These are phyloP conservation scores for Lipomyces yamadae DNA, from an alignment of 805 yeast species.

Conservation along the genomic window DNA sequence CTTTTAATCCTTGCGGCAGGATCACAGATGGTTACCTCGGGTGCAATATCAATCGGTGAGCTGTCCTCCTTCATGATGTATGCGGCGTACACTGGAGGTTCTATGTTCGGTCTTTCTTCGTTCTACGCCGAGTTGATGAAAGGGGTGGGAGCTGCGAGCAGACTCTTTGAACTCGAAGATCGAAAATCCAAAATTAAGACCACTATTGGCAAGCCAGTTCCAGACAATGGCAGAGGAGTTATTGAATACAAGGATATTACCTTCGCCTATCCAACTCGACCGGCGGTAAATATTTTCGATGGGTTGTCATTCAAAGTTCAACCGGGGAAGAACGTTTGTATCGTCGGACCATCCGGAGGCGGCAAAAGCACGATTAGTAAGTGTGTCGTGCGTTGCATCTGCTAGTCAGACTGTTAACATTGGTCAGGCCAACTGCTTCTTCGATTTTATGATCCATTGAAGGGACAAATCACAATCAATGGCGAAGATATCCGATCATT, in stretches of 20 bases:
- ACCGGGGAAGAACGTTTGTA: conserved; percentile 87
- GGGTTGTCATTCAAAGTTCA: conserved; percentile 63
- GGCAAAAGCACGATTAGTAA: conserved; percentile 91
- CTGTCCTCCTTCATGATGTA: conserved; percentile 93
- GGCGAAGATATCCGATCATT: conserved; percentile 64
- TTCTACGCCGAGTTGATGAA: conserved; percentile 95
- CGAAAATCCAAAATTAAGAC: conserved; percentile 74
- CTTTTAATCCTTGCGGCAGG: conserved; percentile 81
- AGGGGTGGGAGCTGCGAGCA: conserved; percentile 93
- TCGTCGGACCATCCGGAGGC: conserved; percentile 97
- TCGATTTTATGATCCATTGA: conserved; percentile 78
- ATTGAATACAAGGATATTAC: conserved; percentile 66
- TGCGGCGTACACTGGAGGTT: conserved; percentile 91
- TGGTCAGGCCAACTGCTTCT: conserved; percentile 54
- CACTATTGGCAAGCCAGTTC: conserved; percentile 56
- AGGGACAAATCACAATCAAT: conserved; percentile 69
- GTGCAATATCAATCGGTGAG: conserved; percentile 83
- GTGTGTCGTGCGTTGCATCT: not conserved
- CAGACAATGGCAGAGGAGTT: conserved; percentile 37
- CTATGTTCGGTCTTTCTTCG: conserved; percentile 86
- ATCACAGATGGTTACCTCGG: conserved; percentile 75
- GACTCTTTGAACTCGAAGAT: conserved; percentile 85
- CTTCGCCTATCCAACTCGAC: conserved; percentile 85
- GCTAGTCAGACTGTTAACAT: not conserved
- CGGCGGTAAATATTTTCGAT: conserved; percentile 67